These are phyloP conservation scores for Fusarium sp. DNA, from an alignment of 2,329 filamentous ascomycete genomes.

Conservation along the genomic window DNA sequence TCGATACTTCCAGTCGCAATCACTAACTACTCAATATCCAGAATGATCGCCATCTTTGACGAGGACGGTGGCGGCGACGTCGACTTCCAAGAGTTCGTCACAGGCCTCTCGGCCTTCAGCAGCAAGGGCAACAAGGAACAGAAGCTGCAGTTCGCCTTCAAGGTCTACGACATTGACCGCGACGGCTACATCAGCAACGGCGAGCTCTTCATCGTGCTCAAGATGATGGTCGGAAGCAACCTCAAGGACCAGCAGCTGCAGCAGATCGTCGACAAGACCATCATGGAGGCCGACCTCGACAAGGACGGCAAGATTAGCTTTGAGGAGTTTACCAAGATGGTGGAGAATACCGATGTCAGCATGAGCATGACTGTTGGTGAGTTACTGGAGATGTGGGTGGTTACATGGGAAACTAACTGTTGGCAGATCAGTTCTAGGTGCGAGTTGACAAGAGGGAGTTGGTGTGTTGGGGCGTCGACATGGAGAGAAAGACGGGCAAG, in stretches of 20 bases:
- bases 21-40: conserved; percentile 51
- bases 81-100: conserved; percentile 99
- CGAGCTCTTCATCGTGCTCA: conserved; percentile 98
- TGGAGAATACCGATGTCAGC: conserved; percentile 89
- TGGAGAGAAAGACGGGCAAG: conserved; percentile 9
- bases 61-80: conserved; percentile 98
- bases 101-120: conserved; percentile 93
- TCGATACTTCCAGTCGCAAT: not conserved
- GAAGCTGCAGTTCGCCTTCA: conserved; percentile 97
- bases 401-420: conserved; percentile 13
- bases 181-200: conserved; percentile 99
- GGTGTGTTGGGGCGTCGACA: conserved; percentile 11
- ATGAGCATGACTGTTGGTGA: conserved; percentile 80
- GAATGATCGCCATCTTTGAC: conserved; percentile 99
- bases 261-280: conserved; percentile 99
- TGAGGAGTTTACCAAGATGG: conserved; percentile 99
- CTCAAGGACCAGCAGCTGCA: conserved; percentile 98
- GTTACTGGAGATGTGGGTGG: conserved; percentile 42
- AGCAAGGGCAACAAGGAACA: conserved; percentile 99
- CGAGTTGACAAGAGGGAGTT: conserved; percentile 5
- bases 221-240: conserved; percentile 99
- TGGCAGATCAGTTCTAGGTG: conserved; percentile 41
- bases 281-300: conserved; percentile 98
- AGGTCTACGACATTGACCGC: conserved; percentile 99
- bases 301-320: conserved; percentile 98